Base-by-base conservation (phyloP, 768 basidiomycete species). In the Lactarius pseudohatsudake region DNA sequence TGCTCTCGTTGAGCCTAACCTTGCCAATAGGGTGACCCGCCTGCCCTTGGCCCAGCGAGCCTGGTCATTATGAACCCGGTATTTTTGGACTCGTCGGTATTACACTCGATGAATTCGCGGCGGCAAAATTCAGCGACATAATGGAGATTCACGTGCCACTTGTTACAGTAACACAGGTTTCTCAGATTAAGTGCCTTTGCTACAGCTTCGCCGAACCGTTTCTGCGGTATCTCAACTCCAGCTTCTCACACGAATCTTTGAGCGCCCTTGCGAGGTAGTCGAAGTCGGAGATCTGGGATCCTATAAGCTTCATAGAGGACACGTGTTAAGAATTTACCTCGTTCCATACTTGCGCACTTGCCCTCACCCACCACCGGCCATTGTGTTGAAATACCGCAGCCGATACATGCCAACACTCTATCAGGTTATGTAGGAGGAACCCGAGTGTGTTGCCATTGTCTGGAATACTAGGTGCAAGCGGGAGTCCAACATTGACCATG, bases 401-500 rank as follows among this genome's bases (percentile, higher is more conserved):
- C 60, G 71, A 76, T 20, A 72, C 70, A 40, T 75, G 76, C 75
- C 74, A 76, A 26, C 74, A 68, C 3, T 65, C 38, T 30, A 79
- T 58, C 7, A 76, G 69, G 66, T 73, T 74, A 22, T 72, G 56
- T 16, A 62, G 32, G 54, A 79, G 57, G 9, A 67, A 28, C 4
- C 11, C 18, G 16, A 60, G 36, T 50, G 74, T 71, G 32, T 62
- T 60, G n/a, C 54, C 71, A 50, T 59, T 67, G 45, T 71, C 72
- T 15, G 69, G 64, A 9, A 71, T 69, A 7, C 69, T 67, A 16
- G 76, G 63, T 18, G 78, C 59, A 6, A 78, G 69, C 45, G 81
- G 82, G 1, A 83, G 74, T 47, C 72, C 76, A 61, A 83, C 80
- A 26, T 80, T 81, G 34, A 90, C 91, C 91, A 94, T 92, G 69